Evolutionary conservation across 83 land plant genomes (phyloP), one percentile per base, ranked within the genome.

Genomic region (Larix sibirica): DNA sequence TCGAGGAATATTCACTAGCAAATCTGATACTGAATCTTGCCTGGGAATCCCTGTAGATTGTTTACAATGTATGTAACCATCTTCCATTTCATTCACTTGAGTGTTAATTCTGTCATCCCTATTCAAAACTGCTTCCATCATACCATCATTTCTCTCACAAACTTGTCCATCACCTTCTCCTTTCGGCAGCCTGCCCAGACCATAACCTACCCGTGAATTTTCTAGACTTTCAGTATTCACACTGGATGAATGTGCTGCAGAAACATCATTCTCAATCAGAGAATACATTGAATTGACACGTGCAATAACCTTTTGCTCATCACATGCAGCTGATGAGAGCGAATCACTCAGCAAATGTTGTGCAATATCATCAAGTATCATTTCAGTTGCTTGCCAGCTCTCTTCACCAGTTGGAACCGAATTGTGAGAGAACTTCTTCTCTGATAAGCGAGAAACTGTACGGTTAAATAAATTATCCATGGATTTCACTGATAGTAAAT

Each of bases 331-430:
- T n/a, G 89, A 18, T n/a, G 56, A n/a, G 38, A 83, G 85, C 14
- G 87, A 76, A 77, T 94, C 96, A 31, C 90, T 88, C 1, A 92
- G 77, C 59, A 94, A 79, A 82, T 83, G 83, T 18, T 89, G 90
- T n/a, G 88, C 84, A 64, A 94, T 86, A 66, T 92, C 91, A 17
- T 92, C 87, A 79, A 94, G 69, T 44, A 88, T 62, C 21, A 81
- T 85, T 47, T 80, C 64, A 66, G 67, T 82, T n/a, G 56, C 24
- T 21, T 38, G 77, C n/a, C 81, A 66, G 24, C 69, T 42, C 61
- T 42, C 61, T 31, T 40, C 66, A 12, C 14, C 59, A 63, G 28
- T 69, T 26, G 62, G 18, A 61, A 67, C 63, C 24, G 28, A 14
- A 36, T 69, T 17, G 40, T 17, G 74, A 47, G 54, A 47, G 12